Evolutionary conservation across 768 basidiomycete genomes (phyloP), one percentile per base, ranked within the genome.

Genomic region (Hericium alpestre): DNA sequence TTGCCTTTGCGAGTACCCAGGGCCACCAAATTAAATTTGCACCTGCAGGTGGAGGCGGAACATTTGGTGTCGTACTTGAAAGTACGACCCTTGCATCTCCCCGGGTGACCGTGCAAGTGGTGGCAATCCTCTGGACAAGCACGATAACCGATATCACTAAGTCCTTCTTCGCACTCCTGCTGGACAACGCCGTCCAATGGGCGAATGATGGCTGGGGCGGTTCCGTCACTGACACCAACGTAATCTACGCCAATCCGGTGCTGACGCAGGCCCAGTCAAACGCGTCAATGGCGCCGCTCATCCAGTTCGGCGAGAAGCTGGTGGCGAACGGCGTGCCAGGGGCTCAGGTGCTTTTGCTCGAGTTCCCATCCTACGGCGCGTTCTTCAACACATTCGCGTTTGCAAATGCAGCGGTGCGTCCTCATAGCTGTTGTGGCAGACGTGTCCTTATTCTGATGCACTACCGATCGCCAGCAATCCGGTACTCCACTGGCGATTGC

Each of bases 191-290:
- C 6, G 59, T 76, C 1, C 66, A 65, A 43, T 76, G 76, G 71
- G 75, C 75, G 7, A 64, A 77, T 13, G 41, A 43, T 57, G 78
- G 78, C 22, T 80, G 76, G 76, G 78, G 78, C 53, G 78, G 76
- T 15, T 74, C 71, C 54, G 68, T 72, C 2, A 72, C 63, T 51
- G 65, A 43, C 16, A 15, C 15, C 1, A 16, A 15, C 16, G 41
- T 43, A 71, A 53, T 61, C 55, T 25, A 53, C 58, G 22, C 38
- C 55, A 23, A 56, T 51, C 53, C 22, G 56, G 8, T 56, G 18
- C 54, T 39, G 22, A 39, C 60, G 38, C 40, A 55, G 23, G 25
- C 56, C 7, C 53, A 39, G 3, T 57, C 60, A 38, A 40, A 37
- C 12, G 50, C 23, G 20, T 55, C 60, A 16, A 62, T 60, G 56